These are phyloP conservation scores for Hypoxylon crocopeplum DNA, from an alignment of 495 filamentous ascomycete species.

Conservation along the genomic window DNA sequence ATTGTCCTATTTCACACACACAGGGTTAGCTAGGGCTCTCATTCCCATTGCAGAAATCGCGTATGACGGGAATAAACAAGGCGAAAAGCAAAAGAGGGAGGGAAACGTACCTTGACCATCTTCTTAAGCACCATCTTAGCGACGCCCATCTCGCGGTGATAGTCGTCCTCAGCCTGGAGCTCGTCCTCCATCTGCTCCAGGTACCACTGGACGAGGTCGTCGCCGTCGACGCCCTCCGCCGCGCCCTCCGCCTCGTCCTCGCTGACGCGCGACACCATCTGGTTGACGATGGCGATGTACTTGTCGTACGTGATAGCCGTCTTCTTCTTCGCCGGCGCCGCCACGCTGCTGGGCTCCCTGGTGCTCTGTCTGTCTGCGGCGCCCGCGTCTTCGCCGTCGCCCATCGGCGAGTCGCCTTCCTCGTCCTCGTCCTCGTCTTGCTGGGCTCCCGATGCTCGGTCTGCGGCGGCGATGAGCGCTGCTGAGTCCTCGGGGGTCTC, in stretches of 20 bases:
- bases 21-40: no score
- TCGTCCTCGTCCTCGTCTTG: slow-evolving; percentile 58
- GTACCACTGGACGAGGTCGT: slow-evolving; percentile 89
- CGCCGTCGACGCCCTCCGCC: slow-evolving; percentile 89
- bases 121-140: slow-evolving; percentile 90
- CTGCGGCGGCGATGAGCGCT: slow-evolving; percentile 46
- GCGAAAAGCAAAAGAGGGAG: background rate
- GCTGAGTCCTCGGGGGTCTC: slow-evolving; percentile 44
- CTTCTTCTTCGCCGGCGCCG: slow-evolving; percentile 61
- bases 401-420: slow-evolving; percentile 78
- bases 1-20: slow-evolving; percentile 82
- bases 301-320: slow-evolving; percentile 96
- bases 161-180: slow-evolving; percentile 78
- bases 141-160: slow-evolving; percentile 75
- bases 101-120: slow-evolving; percentile 85
- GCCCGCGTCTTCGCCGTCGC: slow-evolving; percentile 52
- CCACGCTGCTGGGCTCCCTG: slow-evolving; percentile 39
- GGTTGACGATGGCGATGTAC: slow-evolving; percentile 87
- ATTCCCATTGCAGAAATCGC: background rate
- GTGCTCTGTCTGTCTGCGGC: slow-evolving; percentile 43
- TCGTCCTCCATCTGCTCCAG: slow-evolving; percentile 91
- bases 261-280: slow-evolving; percentile 75
- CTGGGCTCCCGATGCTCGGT: slow-evolving; percentile 50
- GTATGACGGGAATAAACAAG: background rate
- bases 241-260: slow-evolving; percentile 74